phyloP scores from a whole-genome alignment of 2,329 filamentous ascomycete species.

The Cercospora beticola region DNA sequence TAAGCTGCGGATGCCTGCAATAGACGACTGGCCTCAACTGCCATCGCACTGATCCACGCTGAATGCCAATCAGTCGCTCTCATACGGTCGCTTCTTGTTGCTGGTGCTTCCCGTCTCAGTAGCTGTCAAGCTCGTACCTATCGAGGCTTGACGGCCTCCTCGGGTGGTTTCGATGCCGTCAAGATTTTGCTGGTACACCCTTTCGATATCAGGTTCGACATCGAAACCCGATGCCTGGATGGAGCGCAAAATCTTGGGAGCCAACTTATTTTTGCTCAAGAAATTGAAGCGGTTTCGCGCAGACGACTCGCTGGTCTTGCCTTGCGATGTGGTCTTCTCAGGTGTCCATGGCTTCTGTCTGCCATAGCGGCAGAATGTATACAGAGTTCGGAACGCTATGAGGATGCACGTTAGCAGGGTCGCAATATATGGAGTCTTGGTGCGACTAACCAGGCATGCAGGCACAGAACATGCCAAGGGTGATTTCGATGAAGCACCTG shows the following conservation, averaged over 20 bases:
- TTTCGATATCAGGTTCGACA: not conserved
- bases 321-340: not conserved
- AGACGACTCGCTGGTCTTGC: not conserved
- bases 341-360: not conserved
- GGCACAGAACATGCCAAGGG: conserved; percentile 3
- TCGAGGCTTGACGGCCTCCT: not conserved
- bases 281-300: not conserved
- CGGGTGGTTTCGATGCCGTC: not conserved
- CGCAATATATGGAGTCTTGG: not conserved
- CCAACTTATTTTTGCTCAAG: too few relatives aligned
- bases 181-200: not conserved
- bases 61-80: not conserved
- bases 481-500: conserved; percentile 1
- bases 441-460: conserved; percentile 5
- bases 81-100: not conserved
- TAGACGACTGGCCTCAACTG: not conserved
- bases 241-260: not conserved
- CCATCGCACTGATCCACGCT: not conserved
- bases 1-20: not conserved
- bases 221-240: not conserved
- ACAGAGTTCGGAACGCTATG: conserved; percentile 2
- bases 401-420: not conserved
- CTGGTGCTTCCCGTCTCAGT: not conserved
- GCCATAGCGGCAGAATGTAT: not conserved
- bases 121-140: not conserved